Evolutionary conservation across 2,329 filamentous ascomycete species (phyloP).

Genomic region (Taxawa tesnikishii): DNA sequence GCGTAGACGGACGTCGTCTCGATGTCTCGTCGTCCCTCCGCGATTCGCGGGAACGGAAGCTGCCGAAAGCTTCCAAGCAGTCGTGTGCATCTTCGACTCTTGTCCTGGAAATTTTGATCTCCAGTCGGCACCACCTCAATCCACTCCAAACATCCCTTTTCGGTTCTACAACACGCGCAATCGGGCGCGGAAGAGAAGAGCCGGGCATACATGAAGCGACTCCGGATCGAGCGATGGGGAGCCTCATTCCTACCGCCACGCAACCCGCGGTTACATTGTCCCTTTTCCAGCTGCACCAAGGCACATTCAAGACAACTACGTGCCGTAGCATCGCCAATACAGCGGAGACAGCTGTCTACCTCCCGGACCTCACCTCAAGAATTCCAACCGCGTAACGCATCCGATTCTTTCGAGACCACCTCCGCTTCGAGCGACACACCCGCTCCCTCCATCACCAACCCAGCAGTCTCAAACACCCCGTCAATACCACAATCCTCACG

Average conservation of each 20-base stretch:
- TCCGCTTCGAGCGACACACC: no score
- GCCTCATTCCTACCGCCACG: slow-evolving; percentile 44
- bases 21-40: no score
- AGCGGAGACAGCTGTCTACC: background rate
- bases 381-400: no score
- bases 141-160: no score
- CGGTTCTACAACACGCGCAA: background rate
- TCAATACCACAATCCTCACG: background rate
- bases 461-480: no score
- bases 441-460: no score
- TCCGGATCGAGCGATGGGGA: slow-evolving; percentile 48
- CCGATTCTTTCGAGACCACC: no score
- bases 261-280: slow-evolving; percentile 32
- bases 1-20: no score
- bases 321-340: background rate
- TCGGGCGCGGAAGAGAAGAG: no score
- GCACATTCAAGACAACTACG: background rate
- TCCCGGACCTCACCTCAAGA: slow-evolving; percentile 1
- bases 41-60: background rate
- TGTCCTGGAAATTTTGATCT: background rate
- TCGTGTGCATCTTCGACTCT: background rate
- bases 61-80: no score
- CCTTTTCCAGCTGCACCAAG: background rate
- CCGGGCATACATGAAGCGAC: slow-evolving; percentile 20
- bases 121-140: background rate